phyloP scores from a whole-genome alignment of 2,329 filamentous ascomycete genomes.

The Camillea tinctor region DNA sequence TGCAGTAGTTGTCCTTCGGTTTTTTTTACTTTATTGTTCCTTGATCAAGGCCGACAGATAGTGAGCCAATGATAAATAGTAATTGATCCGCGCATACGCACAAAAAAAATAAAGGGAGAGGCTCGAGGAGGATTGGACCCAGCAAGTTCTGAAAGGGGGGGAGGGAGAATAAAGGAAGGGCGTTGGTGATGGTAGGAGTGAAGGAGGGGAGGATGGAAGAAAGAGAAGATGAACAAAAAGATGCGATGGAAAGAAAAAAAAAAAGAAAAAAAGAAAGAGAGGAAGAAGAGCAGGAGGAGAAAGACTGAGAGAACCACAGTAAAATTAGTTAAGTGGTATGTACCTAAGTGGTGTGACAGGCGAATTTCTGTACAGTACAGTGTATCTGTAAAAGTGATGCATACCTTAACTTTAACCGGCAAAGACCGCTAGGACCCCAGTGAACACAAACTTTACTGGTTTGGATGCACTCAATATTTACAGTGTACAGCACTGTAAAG shows the following conservation, averaged over 20 bases:
- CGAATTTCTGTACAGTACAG: neutral
- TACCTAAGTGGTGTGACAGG: neutral
- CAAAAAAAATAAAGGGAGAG: conserved; percentile 29
- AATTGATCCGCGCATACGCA: conserved; percentile 27
- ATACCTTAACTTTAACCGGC: neutral
- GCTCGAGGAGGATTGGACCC: conserved; percentile 34
- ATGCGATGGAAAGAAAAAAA: conserved; percentile 20
- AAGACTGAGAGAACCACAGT: conserved; percentile 2
- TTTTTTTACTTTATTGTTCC: conserved; percentile 21
- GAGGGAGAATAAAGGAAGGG: conserved; percentile 35
- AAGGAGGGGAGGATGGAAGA: conserved; percentile 30
- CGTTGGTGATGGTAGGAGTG: conserved; percentile 28
- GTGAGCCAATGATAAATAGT: conserved; percentile 24
- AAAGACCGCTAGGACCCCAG: neutral
- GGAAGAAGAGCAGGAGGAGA: conserved; percentile 16
- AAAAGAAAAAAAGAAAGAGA: conserved; percentile 19
- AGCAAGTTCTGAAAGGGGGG: conserved; percentile 32
- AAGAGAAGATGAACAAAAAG: conserved; percentile 30
- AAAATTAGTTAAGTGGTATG: neutral
- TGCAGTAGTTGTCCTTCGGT: conserved; percentile 11
- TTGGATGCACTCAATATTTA: neutral
- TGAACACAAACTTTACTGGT: neutral
- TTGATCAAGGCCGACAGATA: conserved; percentile 26
- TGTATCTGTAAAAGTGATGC: neutral
- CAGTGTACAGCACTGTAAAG: neutral